These are phyloP conservation scores for Schrenkiella parvula DNA, from an alignment of 345 rosid species.

Conservation along the genomic window DNA sequence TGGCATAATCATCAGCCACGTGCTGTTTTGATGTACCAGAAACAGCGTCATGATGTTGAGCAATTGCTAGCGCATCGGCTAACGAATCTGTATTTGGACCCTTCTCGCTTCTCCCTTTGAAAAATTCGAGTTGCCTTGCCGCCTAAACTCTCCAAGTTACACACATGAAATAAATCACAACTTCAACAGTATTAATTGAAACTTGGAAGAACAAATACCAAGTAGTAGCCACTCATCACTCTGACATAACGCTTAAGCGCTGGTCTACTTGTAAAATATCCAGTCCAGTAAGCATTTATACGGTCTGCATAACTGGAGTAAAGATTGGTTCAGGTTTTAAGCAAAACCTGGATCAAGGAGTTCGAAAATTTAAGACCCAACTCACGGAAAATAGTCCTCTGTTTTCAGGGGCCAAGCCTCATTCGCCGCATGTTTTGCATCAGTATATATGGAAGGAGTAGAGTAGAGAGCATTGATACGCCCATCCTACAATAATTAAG, in stretches of 20 bases:
- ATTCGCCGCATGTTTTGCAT: conserved; percentile 78
- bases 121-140: conserved; percentile 90
- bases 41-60: conserved; percentile 98
- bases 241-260: conserved; percentile 88
- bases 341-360: background rate
- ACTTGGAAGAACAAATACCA: conserved; percentile 46
- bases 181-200: background rate
- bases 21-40: conserved; percentile 91
- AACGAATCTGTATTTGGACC: conserved; percentile 74
- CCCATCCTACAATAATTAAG: conserved; percentile 62
- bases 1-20: conserved; percentile 90
- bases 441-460: conserved; percentile 94
- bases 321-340: conserved; percentile 27
- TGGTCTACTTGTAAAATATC: conserved; percentile 92
- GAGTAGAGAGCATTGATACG: conserved; percentile 95
- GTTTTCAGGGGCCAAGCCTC: conserved; percentile 84
- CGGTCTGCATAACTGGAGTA: conserved; percentile 88
- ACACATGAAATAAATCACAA: conserved; percentile 12
- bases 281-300: conserved; percentile 93
- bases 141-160: conserved; percentile 49
- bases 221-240: conserved; percentile 83
- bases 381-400: conserved; percentile 96
- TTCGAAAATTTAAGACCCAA: conserved; percentile 11
- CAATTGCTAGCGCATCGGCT: conserved; percentile 91
- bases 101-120: conserved; percentile 57